A percentile compares a stretch with the other conserved stretches of the same genome.
phyloP scores from a whole-genome alignment of 371 early-diverging fungal genomes.

The Mortierella polycephala region DNA sequence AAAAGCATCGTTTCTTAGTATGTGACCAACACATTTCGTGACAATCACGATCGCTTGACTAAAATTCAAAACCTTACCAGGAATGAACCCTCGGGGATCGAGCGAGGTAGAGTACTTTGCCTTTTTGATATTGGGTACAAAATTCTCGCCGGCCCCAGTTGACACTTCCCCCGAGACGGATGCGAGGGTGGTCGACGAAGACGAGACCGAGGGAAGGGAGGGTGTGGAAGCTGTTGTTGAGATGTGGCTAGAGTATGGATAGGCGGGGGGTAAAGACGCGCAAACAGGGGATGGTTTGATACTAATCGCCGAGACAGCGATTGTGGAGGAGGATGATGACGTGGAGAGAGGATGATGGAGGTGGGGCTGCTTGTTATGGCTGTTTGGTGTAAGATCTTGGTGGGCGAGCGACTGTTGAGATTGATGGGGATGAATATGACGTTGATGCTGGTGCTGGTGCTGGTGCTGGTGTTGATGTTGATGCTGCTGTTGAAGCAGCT shows the following conservation, averaged over 20 bases:
- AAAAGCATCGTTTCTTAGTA: background rate
- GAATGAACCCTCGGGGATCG: slow-evolving; percentile 75
- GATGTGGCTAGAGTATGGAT: slow-evolving; percentile 32
- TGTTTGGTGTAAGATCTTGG: slow-evolving; percentile 18
- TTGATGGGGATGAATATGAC: no score
- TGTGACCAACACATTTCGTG: no score
- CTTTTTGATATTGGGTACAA: slow-evolving; percentile 58
- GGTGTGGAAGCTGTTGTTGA: slow-evolving; percentile 24
- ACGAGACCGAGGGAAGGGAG: slow-evolving; percentile 33
- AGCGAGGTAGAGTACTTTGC: slow-evolving; percentile 73
- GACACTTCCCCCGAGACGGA: slow-evolving; percentile 29
- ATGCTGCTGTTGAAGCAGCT: slow-evolving; percentile 51
- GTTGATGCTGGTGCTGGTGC: slow-evolving; percentile 25
- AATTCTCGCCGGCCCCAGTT: slow-evolving; percentile 34
- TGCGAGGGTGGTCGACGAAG: slow-evolving; percentile 19
- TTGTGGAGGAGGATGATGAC: slow-evolving; percentile 22
- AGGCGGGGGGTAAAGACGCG: slow-evolving; percentile 47
- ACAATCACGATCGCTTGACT: background rate
- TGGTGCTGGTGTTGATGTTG: slow-evolving; percentile 15
- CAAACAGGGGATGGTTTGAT: slow-evolving; percentile 17
- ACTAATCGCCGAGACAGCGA: slow-evolving; percentile 20
- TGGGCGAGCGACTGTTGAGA: slow-evolving; percentile 16
- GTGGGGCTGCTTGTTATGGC: slow-evolving; percentile 19
- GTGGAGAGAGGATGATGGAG: slow-evolving; percentile 15
- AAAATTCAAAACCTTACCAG: slow-evolving; percentile 58